Evolutionary conservation across 2,329 filamentous ascomycete genomes (phyloP).

Genomic region (Akanthomyces uredinophilus): DNA sequence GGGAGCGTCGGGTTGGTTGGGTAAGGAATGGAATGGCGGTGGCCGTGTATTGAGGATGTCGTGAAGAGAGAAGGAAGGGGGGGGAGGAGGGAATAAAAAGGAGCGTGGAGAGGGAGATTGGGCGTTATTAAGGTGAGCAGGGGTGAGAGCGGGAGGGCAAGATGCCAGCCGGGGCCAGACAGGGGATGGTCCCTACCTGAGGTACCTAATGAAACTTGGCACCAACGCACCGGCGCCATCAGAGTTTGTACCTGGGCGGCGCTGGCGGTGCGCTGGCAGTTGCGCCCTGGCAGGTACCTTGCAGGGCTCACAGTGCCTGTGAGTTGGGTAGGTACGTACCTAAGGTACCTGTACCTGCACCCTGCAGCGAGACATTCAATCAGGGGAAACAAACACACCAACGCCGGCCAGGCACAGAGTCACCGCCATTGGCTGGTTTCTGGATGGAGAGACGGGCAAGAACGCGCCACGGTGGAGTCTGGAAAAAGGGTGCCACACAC

Average conservation of each 20-base stretch:
- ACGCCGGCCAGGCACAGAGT: conserved; percentile 11
- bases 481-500: neutral
- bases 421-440: conserved; percentile 5
- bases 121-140: conserved; percentile 19
- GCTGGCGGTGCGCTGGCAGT: no score
- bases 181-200: no score
- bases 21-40: conserved; percentile 16
- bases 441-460: neutral
- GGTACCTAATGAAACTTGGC: no score
- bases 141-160: neutral
- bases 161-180: neutral
- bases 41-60: conserved; percentile 18
- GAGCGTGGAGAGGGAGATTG: conserved; percentile 18
- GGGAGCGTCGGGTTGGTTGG: conserved; percentile 7
- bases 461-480: conserved; percentile 3
- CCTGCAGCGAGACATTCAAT: no score
- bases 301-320: no score
- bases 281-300: no score
- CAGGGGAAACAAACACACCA: neutral
- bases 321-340: no score
- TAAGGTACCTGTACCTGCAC: no score
- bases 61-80: conserved; percentile 14
- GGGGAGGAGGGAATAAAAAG: conserved; percentile 3
- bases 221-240: no score
- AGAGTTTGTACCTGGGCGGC: no score